Evolutionary conservation across 169 alveolate genomes (phyloP).

Genomic region (Plasmodium billcollinsi): DNA sequence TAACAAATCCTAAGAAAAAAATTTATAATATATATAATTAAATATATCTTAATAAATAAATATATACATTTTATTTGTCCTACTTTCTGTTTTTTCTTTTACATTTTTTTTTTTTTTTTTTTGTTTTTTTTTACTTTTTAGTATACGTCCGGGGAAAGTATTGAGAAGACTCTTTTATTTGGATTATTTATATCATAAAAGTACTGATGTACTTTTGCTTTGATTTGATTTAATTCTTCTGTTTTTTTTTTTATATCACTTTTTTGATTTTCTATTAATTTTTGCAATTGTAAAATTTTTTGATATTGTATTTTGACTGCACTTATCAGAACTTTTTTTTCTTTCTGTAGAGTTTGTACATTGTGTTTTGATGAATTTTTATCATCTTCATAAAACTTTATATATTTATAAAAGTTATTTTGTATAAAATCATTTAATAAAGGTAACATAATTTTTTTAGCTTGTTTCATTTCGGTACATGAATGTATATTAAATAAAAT

Average conservation of each 20-base stretch:
- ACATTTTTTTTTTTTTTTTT: background rate
- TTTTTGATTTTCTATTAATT: slow-evolving; percentile 61
- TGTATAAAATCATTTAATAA: slow-evolving; percentile 52
- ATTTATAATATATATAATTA: background rate
- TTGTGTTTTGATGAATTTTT: slow-evolving; percentile 20
- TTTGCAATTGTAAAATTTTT: slow-evolving; percentile 48
- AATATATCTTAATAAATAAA: too few relatives aligned
- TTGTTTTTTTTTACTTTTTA: background rate
- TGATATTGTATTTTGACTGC: slow-evolving; percentile 70
- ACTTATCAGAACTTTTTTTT: slow-evolving; percentile 67
- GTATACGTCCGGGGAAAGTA: slow-evolving; percentile 64
- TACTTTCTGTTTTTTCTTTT: background rate
- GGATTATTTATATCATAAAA: slow-evolving; percentile 69
- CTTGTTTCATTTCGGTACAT: slow-evolving; percentile 58
- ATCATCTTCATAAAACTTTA: slow-evolving; percentile 18
- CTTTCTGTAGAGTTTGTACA: slow-evolving; percentile 43
- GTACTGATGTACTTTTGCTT: slow-evolving; percentile 74
- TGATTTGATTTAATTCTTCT: slow-evolving; percentile 70
- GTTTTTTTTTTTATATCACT: slow-evolving; percentile 59
- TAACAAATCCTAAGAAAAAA: background rate
- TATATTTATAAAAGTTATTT: slow-evolving; percentile 17
- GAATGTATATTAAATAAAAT: slow-evolving; percentile 34
- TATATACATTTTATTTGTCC: too few relatives aligned
- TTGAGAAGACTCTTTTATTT: slow-evolving; percentile 42
- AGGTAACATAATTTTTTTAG: slow-evolving; percentile 56